Conservation (phyloP, 345 rosid species). For the Populus euphratica region DNA sequence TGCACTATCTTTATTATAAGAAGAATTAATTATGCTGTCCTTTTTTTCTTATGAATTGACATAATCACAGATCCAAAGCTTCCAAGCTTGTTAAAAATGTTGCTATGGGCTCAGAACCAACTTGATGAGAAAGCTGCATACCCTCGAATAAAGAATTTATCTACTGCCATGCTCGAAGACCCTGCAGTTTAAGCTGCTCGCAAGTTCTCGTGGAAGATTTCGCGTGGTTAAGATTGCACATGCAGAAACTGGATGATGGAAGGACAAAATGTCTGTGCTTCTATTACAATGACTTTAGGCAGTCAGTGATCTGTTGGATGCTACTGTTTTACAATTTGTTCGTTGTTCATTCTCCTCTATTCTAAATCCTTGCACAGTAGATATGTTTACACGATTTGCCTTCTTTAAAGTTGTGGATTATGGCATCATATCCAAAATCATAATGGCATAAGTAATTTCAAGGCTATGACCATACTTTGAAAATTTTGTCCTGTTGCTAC, state of each 20-base stretch:
- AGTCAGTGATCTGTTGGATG: constrained; percentile 24
- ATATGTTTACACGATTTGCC: neutral
- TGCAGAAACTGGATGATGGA: constrained; percentile 10
- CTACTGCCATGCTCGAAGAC: constrained; percentile 71
- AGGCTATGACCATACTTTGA: neutral
- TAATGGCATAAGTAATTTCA: neutral
- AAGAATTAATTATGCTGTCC: neutral
- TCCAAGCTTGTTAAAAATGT: constrained; percentile 86
- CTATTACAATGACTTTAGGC: constrained; percentile 12
- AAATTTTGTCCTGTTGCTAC: neutral
- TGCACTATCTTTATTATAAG: neutral
- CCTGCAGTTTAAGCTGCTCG: constrained; percentile 43
- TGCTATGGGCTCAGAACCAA: constrained; percentile 84
- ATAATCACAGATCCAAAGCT: constrained; percentile 76
- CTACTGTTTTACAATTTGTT: constrained; percentile 3
- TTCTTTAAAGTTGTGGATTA: neutral
- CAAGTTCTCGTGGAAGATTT: constrained; percentile 1
- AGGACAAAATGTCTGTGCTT: constrained; percentile 5
- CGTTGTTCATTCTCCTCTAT: constrained; percentile 21
- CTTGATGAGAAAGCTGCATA: constrained; percentile 89
- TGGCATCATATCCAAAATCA: neutral
- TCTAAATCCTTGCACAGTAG: constrained; percentile 14
- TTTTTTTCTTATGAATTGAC: neutral
- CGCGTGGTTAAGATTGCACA: constrained; percentile 2
- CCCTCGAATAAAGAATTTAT: constrained; percentile 78